Evolutionary conservation across 1,284 basidiomycete species (phyloP).

Genomic region (Cryptococcus hybrid): DNA sequence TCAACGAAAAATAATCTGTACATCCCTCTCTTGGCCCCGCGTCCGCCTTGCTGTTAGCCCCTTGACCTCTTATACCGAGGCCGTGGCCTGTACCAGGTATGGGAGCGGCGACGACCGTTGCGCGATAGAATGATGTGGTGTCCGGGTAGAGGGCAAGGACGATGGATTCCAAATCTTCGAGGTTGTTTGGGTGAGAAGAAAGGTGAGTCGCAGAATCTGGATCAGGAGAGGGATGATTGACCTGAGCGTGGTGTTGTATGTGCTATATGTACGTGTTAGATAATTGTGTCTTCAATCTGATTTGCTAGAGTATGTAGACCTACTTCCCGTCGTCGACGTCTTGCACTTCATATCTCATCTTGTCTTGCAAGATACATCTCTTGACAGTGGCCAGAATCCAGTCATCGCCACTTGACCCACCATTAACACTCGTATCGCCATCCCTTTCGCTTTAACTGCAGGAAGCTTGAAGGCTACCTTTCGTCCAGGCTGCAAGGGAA

Average conservation of each 20-base stretch:
- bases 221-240: conserved; percentile 53
- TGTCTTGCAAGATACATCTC: conserved; percentile 44
- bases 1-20: conserved; percentile 48
- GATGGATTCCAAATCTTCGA: conserved; percentile 44
- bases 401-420: conserved; percentile 15
- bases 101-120: conserved; percentile 45
- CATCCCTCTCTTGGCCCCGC: conserved; percentile 26
- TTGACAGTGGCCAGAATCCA: conserved; percentile 53
- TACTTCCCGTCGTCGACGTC: conserved; percentile 42
- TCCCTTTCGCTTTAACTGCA: conserved; percentile 12
- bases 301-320: background rate
- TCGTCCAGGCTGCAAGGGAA: conserved; percentile 49
- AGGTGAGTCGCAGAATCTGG: conserved; percentile 32
- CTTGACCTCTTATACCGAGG: conserved; percentile 11
- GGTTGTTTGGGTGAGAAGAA: conserved; percentile 46
- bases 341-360: conserved; percentile 45
- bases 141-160: conserved; percentile 56
- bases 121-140: conserved; percentile 55
- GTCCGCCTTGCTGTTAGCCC: conserved; percentile 18
- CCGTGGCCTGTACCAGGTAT: conserved; percentile 33
- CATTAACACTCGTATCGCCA: conserved; percentile 10
- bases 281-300: too few species aligned
- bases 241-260: conserved; percentile 51
- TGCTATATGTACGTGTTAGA: conserved; percentile 17
- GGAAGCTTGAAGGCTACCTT: conserved; percentile 49